phyloP scores from a whole-genome alignment of 331 rosid species.

The Acacia concinna region DNA sequence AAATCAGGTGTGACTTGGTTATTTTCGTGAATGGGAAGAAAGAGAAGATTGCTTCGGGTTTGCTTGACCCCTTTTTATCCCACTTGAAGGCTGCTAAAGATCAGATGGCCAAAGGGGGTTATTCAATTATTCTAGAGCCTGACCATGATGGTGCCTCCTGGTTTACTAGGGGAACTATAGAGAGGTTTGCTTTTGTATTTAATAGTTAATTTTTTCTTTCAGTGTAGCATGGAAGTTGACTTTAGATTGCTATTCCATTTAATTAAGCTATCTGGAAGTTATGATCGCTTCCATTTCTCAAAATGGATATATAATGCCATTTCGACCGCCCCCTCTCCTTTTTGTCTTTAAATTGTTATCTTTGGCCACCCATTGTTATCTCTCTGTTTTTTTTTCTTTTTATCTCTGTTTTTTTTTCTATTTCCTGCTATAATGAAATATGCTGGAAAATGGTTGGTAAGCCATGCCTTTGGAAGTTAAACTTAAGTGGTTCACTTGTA shows the following conservation, averaged over 20 bases:
- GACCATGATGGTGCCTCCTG: slow-evolving; percentile 60
- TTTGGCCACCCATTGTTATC: not conserved
- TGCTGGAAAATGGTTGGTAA: slow-evolving; percentile 28
- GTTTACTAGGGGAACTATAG: slow-evolving; percentile 87
- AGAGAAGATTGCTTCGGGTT: slow-evolving; percentile 92
- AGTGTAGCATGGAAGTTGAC: slow-evolving; percentile 20
- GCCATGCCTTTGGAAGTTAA: slow-evolving; percentile 17
- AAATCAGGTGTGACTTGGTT: slow-evolving; percentile 85
- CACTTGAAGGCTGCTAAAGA: slow-evolving; percentile 93
- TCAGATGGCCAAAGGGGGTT: slow-evolving; percentile 96
- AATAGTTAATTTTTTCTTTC: slow-evolving; percentile 13
- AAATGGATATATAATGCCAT: slow-evolving; percentile 22
- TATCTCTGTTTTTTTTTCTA: slow-evolving; percentile 17
- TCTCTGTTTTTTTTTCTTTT: slow-evolving; percentile 8
- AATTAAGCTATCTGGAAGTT: slow-evolving; percentile 7
- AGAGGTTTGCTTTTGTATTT: slow-evolving; percentile 61
- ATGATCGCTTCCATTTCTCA: slow-evolving; percentile 15
- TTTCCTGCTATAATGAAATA: slow-evolving; percentile 4
- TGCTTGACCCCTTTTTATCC: slow-evolving; percentile 85
- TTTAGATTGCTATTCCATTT: slow-evolving; percentile 10
- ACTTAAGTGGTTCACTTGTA: slow-evolving; percentile 2
- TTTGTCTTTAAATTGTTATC: not conserved
- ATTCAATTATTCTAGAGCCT: slow-evolving; percentile 87
- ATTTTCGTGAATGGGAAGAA: slow-evolving; percentile 83
- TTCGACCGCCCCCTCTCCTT: slow-evolving; percentile 6